Conservation (phyloP, 306 rosid genomes). For the Gastrolobium bilobum region DNA sequence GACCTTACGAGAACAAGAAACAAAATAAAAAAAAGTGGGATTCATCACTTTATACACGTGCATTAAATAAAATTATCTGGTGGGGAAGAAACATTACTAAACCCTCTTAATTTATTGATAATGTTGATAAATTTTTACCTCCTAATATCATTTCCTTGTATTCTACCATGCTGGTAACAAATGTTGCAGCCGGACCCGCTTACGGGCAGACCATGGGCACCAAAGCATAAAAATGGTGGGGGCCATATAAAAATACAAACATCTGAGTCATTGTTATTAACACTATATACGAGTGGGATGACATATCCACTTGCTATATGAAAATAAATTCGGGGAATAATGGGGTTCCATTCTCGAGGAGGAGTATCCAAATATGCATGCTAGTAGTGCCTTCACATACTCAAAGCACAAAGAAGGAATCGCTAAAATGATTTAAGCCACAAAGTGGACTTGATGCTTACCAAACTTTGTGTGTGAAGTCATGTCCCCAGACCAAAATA, state of each 20-base stretch:
- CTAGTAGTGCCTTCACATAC: slow-evolving; percentile 52
- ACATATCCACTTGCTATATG: slow-evolving; percentile 30
- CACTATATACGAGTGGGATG: slow-evolving; percentile 21
- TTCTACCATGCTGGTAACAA: not conserved
- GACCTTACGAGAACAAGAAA: too few species aligned
- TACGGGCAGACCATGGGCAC: slow-evolving; percentile 35
- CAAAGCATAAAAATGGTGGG: slow-evolving; percentile 23
- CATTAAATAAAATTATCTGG: too few species aligned
- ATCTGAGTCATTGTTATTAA: not conserved
- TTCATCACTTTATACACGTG: too few species aligned
- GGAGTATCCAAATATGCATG: slow-evolving; percentile 43
- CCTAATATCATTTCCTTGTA: not conserved
- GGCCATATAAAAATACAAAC: not conserved
- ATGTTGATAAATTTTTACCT: not conserved
- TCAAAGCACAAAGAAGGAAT: slow-evolving; percentile 52
- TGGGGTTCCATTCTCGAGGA: slow-evolving; percentile 64
- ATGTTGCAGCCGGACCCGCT: slow-evolving; percentile 30
- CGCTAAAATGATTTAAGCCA: slow-evolving; percentile 21
- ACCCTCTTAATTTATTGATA: not conserved
- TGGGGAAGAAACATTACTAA: too few species aligned
- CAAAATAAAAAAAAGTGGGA: too few species aligned
- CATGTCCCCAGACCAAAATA: slow-evolving; percentile 2
- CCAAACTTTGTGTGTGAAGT: slow-evolving; percentile 33
- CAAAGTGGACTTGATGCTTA: slow-evolving; percentile 48
- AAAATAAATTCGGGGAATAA: not conserved